Conservation (phyloP, 768 basidiomycete species). For the Ramaria sp. region DNA sequence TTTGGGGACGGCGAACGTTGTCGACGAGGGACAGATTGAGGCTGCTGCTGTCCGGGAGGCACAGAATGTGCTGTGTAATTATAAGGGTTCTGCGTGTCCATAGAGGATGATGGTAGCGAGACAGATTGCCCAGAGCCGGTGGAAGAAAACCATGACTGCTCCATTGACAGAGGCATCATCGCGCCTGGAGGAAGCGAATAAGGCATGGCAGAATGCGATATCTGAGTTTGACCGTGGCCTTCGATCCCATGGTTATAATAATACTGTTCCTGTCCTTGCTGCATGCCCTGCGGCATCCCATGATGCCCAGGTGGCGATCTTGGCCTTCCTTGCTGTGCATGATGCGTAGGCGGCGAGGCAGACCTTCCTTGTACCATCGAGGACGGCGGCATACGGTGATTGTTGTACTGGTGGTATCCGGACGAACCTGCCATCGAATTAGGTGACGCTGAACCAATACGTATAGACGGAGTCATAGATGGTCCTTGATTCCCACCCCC, state of each 20-base stretch:
- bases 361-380: constrained; percentile 2
- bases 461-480: not conserved
- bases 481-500: not conserved
- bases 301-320: not conserved
- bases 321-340: not conserved
- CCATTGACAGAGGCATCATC: constrained; percentile 11
- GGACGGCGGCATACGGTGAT: constrained; percentile 2
- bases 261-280: constrained; percentile 2
- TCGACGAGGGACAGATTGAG: constrained; percentile 5
- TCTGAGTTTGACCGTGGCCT: not conserved
- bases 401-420: constrained; percentile 13
- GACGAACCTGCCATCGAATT: not conserved
- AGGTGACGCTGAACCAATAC: constrained; percentile 1
- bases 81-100: constrained; percentile 1
- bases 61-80: not conserved
- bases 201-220: constrained; percentile 10
- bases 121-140: not conserved
- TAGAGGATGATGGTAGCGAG: not conserved
- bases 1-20: constrained; percentile 7
- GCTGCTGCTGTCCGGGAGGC: not conserved
- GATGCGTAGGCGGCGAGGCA: constrained; percentile 6
- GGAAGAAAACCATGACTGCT: constrained; percentile 8
- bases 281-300: constrained; percentile 3
- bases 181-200: constrained; percentile 14
- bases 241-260: constrained; percentile 7